These are phyloP conservation scores for Chenopodium suecicum DNA, from an alignment of 148 eudicot species.

Conservation along the genomic window DNA sequence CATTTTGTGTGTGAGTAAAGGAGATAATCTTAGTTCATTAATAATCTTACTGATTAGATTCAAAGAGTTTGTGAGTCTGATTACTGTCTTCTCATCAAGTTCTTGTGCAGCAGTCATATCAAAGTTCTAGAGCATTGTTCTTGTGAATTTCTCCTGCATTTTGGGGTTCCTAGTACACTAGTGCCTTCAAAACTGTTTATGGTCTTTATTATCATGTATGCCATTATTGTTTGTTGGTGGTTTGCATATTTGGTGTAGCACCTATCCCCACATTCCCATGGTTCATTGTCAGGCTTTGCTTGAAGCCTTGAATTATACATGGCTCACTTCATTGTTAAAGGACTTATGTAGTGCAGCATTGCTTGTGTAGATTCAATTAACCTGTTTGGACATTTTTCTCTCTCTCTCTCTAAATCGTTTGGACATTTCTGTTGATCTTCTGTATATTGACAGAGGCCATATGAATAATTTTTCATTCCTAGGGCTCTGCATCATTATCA, in stretches of 20 bases:
- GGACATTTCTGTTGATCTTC: neutral
- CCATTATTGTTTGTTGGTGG: too few relatives aligned
- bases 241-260: too few relatives aligned
- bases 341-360: neutral
- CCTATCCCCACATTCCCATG: too few relatives aligned
- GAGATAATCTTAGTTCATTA: neutral
- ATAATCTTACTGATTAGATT: neutral
- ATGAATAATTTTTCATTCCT: neutral
- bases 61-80: neutral
- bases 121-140: neutral
- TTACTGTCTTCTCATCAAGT: neutral
- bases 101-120: neutral
- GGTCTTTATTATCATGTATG: neutral
- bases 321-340: neutral
- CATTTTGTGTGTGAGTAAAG: neutral
- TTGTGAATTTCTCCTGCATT: neutral
- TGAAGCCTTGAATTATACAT: too few relatives aligned
- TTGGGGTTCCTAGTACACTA: neutral
- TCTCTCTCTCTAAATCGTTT: neutral
- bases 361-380: neutral
- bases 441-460: neutral
- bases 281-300: too few relatives aligned
- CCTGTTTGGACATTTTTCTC: neutral
- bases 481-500: neutral
- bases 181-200: neutral